Base-by-base conservation (phyloP, 345 rosid species). In the Chamaenerion angustifolium region DNA sequence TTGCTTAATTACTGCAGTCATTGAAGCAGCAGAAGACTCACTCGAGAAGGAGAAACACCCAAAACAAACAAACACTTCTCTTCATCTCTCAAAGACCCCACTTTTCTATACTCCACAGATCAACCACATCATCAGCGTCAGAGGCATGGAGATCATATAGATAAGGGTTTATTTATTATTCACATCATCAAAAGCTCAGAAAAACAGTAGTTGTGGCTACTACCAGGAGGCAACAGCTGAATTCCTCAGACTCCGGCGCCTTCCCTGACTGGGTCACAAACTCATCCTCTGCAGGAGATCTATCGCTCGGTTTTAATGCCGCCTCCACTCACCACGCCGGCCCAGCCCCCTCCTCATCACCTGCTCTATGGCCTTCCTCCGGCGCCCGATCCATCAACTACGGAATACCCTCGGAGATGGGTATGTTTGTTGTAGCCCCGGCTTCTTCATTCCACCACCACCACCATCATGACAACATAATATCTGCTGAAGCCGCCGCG, bases 221-320 rank as follows among this genome's bases (percentile, higher is more conserved):
- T 80, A 87, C 95, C 56, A 74, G 94, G 71, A 74, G 96, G 87
- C 72, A 21, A 21, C 25, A 94, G 70, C 84, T 80, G 63, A 65
- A 80, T 9, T 64, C 85, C 12, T 82, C 94, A 16, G 96, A 88
- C 57, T 73, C 96, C 25, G 95, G 96, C 65, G 95, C 96, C 45
- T 86, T 86, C 57, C 85, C 89, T 27, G 98, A 86, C 71, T 90
- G 96, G 98, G 70, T 80, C 4, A 51, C 81, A 25, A 31, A 31
- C 10, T 31, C 37, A 40, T 62, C 81, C 19, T 56, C 84, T 40
- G 68, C 83, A 37, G 68, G 82, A 72, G 96, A 92, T 55, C 90
- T 92, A 17, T 92, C 96, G 3, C 94, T 92, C 62, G 98, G 98
- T 64, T 92, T 87, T 70, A 92, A 80, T 78, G 94, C 94, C 68